Conservation (phyloP, 306 rosid genomes). For the Cucurbita ficifolia region DNA sequence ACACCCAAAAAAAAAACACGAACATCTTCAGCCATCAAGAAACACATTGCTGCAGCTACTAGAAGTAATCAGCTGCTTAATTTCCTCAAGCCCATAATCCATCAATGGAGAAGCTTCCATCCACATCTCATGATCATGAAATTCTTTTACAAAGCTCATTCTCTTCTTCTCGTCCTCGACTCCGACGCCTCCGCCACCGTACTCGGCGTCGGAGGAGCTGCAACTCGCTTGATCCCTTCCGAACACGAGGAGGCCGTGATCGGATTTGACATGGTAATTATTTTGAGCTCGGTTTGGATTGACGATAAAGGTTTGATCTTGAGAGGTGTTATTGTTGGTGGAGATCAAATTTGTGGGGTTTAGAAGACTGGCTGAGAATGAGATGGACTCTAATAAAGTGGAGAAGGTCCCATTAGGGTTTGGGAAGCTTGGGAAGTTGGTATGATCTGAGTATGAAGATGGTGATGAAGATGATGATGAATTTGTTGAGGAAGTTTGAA, state of each 20-base stretch:
- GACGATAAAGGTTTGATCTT: constrained; percentile 18
- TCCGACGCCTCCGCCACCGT: constrained; percentile 19
- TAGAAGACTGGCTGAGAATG: constrained; percentile 22
- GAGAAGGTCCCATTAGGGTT: constrained; percentile 15
- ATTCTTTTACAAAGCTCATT: constrained; percentile 12
- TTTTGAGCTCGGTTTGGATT: not conserved
- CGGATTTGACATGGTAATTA: constrained; percentile 13
- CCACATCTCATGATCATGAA: constrained; percentile 17
- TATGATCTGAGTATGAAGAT: constrained; percentile 18
- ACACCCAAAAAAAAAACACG: too few relatives aligned
- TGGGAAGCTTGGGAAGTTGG: not conserved
- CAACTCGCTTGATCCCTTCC: constrained; percentile 42
- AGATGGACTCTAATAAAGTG: constrained; percentile 16
- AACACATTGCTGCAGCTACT: constrained; percentile 31
- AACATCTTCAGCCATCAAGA: constrained; percentile 19
- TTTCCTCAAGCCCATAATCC: constrained; percentile 55
- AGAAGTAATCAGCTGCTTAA: constrained; percentile 46
- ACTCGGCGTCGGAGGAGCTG: constrained; percentile 23
- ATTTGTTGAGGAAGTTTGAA: constrained; percentile 2
- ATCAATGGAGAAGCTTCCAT: constrained; percentile 29
- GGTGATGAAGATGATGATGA: constrained; percentile 18
- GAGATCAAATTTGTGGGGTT: constrained; percentile 9
- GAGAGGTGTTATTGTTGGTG: constrained; percentile 7
- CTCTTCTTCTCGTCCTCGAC: constrained; percentile 23
- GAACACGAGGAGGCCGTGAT: constrained; percentile 16